phyloP scores from a whole-genome alignment of 2,329 filamentous ascomycete species.

The Venturia pyrina region DNA sequence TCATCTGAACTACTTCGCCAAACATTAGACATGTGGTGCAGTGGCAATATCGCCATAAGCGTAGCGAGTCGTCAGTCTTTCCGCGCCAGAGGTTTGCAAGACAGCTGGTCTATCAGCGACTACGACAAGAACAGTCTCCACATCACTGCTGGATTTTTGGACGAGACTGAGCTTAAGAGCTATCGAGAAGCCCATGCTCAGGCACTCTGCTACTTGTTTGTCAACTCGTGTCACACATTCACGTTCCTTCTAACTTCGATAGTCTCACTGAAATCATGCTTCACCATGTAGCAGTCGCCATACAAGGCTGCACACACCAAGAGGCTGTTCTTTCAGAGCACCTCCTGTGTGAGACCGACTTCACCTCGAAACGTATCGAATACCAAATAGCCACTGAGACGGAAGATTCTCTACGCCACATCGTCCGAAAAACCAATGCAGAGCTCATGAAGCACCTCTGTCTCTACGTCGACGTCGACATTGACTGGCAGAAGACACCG shows the following conservation, averaged over 20 bases:
- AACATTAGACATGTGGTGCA: background rate
- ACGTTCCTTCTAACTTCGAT: background rate
- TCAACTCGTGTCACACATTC: background rate
- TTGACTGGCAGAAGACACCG: conserved; percentile 2
- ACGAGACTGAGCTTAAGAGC: background rate
- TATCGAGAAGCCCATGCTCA: background rate
- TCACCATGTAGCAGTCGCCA: background rate
- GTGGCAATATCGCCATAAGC: background rate
- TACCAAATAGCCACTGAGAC: background rate
- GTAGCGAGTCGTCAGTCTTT: background rate
- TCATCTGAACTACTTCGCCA: background rate
- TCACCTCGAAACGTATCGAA: background rate
- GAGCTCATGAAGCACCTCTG: conserved; percentile 1
- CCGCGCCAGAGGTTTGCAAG: background rate
- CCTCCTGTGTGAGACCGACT: background rate
- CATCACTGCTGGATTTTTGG: conserved; percentile 5
- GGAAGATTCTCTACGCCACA: background rate
- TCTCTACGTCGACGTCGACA: background rate
- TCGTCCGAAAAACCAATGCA: background rate
- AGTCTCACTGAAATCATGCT: conserved; percentile 2
- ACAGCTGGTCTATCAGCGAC: background rate
- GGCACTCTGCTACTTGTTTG: conserved; percentile 5
- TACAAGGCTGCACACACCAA: background rate
- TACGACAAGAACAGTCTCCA: background rate
- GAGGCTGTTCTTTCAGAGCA: conserved; percentile 2